A percentile compares a stretch with the other conserved stretches of the same genome.
phyloP scores from a whole-genome alignment of 2,329 filamentous ascomycete genomes.

The Gyromitra esculenta region DNA sequence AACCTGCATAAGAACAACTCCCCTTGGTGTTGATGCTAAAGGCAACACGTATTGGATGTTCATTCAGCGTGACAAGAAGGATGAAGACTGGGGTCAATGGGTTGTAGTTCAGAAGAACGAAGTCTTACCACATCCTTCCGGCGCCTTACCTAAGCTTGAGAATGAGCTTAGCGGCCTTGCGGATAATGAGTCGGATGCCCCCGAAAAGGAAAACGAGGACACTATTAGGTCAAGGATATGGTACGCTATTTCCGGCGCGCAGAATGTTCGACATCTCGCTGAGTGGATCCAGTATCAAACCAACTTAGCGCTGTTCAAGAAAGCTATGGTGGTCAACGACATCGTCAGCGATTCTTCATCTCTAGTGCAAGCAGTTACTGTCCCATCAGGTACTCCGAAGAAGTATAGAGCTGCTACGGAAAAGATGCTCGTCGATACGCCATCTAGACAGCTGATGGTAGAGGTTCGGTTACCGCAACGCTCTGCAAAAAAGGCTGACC shows the following conservation, averaged over 20 bases:
- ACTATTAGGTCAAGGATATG: constrained; percentile 40
- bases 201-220: constrained; percentile 33
- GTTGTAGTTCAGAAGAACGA: constrained; percentile 50
- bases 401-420: not conserved
- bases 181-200: constrained; percentile 5
- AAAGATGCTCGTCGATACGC: constrained; percentile 18
- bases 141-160: constrained; percentile 26
- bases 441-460: constrained; percentile 41
- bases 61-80: constrained; percentile 46
- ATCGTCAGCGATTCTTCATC: not conserved
- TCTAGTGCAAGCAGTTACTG: not conserved
- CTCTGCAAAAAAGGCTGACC: not conserved
- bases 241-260: constrained; percentile 45
- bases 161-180: not conserved
- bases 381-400: constrained; percentile 11
- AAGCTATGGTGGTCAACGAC: constrained; percentile 1
- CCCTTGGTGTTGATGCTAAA: constrained; percentile 48
- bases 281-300: constrained; percentile 53
- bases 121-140: constrained; percentile 51
- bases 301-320: constrained; percentile 45
- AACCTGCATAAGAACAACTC: constrained; percentile 37
- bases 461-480: constrained; percentile 42
- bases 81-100: constrained; percentile 55
- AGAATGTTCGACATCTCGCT: constrained; percentile 44
- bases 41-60: constrained; percentile 54